Conservation (phyloP, 169 alveolate genomes). For the Eimeria brunetti region DNA sequence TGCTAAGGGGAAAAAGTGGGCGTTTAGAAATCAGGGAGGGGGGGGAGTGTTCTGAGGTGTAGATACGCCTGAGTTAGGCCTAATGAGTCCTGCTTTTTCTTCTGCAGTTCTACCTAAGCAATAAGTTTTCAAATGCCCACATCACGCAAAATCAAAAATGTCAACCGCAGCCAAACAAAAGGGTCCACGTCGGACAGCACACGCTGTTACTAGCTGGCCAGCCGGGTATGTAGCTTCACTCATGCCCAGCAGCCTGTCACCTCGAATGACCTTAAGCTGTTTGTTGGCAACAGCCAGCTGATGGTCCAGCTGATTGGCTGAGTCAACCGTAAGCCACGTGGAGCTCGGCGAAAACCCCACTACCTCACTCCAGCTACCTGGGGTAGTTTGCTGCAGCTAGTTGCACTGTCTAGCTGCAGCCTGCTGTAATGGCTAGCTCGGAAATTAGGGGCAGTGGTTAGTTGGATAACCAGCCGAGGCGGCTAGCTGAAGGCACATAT, state of each 20-base stretch:
- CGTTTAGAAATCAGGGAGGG: not conserved
- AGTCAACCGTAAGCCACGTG: not conserved
- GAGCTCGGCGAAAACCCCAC: not conserved
- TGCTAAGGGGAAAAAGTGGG: not conserved
- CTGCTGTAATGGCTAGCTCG: not conserved
- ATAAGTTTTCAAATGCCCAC: not conserved
- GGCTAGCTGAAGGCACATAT: not conserved
- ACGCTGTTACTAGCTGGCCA: not conserved
- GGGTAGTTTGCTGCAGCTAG: not conserved
- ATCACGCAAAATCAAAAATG: not conserved
- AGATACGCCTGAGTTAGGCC: not conserved
- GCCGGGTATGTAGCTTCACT: not conserved
- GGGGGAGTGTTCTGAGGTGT: not conserved
- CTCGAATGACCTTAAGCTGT: not conserved
- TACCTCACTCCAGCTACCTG: too few relatives aligned
- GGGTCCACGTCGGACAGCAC: not conserved
- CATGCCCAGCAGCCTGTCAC: not conserved
- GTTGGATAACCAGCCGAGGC: not conserved
- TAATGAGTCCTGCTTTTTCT: not conserved
- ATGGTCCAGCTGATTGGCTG: not conserved
- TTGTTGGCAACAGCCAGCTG: not conserved
- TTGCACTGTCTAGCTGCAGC: not conserved
- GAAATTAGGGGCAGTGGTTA: too few relatives aligned
- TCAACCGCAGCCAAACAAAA: not conserved
- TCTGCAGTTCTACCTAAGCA: not conserved